Percentiles rank a stretch among this genome's conserved stretches.
Evolutionary conservation across 495 filamentous ascomycete species (phyloP).

Genomic region (Podospora anserina): DNA sequence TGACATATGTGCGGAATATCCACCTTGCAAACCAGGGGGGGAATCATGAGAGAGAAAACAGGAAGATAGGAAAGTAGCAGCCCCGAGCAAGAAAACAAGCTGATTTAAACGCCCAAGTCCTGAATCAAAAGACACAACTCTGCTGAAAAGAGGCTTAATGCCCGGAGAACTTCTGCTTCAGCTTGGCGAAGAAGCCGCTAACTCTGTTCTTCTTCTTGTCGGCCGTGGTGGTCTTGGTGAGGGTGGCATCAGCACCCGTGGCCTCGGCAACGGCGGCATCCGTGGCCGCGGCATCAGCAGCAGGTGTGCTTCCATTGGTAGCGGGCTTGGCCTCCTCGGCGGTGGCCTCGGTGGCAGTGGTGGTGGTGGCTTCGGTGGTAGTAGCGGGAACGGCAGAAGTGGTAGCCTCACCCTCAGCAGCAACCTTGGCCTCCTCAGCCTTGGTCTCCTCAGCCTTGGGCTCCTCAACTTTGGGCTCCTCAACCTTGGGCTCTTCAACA

Average conservation of each 20-base stretch:
- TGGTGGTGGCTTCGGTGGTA: background rate
- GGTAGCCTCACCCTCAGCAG: background rate
- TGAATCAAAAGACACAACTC: background rate
- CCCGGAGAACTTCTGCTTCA: constrained; percentile 54
- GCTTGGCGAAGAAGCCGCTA: constrained; percentile 53
- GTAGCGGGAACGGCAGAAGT: background rate
- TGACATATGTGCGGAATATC: constrained; percentile 21
- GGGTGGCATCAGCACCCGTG: constrained; percentile 23
- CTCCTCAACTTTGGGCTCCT: constrained; percentile 6
- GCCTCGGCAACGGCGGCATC: constrained; percentile 22
- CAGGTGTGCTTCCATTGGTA: constrained; percentile 27
- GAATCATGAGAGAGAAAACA: constrained; percentile 38
- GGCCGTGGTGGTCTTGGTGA: constrained; percentile 34
- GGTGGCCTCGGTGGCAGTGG: background rate
- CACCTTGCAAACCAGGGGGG: constrained; percentile 27
- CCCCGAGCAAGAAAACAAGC: background rate
- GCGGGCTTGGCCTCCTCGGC: constrained; percentile 5
- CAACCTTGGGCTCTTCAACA: constrained; percentile 47
- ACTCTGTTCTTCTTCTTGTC: constrained; percentile 61
- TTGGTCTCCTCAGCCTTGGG: constrained; percentile 11
- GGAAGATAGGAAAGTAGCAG: constrained; percentile 4
- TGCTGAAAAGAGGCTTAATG: background rate
- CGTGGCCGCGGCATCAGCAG: constrained; percentile 15
- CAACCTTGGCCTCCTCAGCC: constrained; percentile 17
- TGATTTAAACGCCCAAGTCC: background rate